A percentile compares a stretch with the other conserved stretches of the same genome.
Conservation (phyloP, 192 early-diverging fungal genomes). For the Allomyces macrogynus region DNA sequence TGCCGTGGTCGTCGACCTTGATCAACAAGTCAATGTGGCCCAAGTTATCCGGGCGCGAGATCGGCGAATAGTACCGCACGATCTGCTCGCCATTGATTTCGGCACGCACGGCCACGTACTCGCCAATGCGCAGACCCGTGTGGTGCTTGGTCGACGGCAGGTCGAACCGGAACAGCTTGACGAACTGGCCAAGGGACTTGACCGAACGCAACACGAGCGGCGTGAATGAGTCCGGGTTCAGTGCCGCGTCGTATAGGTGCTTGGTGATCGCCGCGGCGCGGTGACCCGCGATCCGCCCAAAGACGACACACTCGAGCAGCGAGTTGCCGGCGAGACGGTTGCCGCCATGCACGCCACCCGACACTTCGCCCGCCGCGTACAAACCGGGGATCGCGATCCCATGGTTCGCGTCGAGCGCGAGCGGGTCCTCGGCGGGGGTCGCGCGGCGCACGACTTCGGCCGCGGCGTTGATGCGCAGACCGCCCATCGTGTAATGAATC, state of each 20-base stretch:
- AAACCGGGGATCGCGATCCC: conserved; percentile 53
- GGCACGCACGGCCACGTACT: neutral
- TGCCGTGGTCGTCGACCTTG: neutral
- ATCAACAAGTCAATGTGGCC: neutral
- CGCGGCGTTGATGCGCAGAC: conserved; percentile 40
- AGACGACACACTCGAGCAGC: conserved; percentile 86
- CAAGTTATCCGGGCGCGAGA: neutral
- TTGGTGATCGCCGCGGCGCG: conserved; percentile 1
- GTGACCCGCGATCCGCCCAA: conserved; percentile 76
- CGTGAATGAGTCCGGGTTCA: neutral
- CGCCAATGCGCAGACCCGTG: neutral
- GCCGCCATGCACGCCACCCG: conserved; percentile 88
- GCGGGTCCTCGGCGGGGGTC: neutral
- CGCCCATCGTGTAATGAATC: conserved; percentile 72
- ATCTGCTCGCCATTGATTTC: neutral
- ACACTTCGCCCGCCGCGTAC: conserved; percentile 81
- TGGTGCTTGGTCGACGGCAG: neutral
- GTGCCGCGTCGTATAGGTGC: neutral
- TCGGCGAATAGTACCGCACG: neutral
- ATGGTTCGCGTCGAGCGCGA: conserved; percentile 14
- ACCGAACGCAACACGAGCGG: neutral
- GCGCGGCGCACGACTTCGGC: conserved; percentile 21
- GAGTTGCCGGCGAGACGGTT: conserved; percentile 90
- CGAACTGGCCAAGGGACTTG: neutral
- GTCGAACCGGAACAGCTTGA: neutral